phyloP scores from a whole-genome alignment of 495 filamentous ascomycete species.

The Haplographium delicatum region DNA sequence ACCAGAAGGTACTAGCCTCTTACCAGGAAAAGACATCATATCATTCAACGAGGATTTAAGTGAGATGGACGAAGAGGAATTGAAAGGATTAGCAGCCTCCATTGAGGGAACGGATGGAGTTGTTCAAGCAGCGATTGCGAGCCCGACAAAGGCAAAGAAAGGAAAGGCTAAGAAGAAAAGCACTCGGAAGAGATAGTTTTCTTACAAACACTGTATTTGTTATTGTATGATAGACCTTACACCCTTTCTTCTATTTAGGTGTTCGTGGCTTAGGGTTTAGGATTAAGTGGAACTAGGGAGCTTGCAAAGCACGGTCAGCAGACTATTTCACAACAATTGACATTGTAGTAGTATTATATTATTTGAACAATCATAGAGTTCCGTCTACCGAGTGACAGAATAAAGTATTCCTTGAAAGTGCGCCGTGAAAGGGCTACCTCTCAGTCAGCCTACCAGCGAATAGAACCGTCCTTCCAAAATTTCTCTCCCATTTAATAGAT shows the following conservation, averaged over 20 bases:
- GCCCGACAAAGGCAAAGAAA: constrained; percentile 22
- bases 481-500: too few relatives aligned
- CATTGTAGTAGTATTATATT: too few relatives aligned
- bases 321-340: too few relatives aligned
- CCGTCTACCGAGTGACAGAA: too few relatives aligned
- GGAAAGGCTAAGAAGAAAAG: constrained; percentile 23
- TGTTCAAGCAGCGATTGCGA: not conserved
- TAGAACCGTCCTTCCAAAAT: too few relatives aligned
- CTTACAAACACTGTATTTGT: constrained; percentile 10
- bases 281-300: not conserved
- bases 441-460: too few relatives aligned
- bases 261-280: not conserved
- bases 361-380: too few relatives aligned
- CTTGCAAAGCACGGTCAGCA: not conserved
- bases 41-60: constrained; percentile 78
- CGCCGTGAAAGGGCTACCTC: too few relatives aligned
- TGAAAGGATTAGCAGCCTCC: constrained; percentile 54
- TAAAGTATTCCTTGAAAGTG: too few relatives aligned
- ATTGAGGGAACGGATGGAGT: constrained; percentile 1
- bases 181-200: constrained; percentile 1
- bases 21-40: constrained; percentile 66
- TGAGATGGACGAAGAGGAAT: constrained; percentile 82
- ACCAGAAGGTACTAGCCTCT: constrained; percentile 66
- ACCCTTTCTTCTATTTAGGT: not conserved
- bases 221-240: constrained; percentile 21